Base-by-base conservation (phyloP, 2,329 filamentous ascomycete species). In the Gnomoniopsis smithogilvyi region DNA sequence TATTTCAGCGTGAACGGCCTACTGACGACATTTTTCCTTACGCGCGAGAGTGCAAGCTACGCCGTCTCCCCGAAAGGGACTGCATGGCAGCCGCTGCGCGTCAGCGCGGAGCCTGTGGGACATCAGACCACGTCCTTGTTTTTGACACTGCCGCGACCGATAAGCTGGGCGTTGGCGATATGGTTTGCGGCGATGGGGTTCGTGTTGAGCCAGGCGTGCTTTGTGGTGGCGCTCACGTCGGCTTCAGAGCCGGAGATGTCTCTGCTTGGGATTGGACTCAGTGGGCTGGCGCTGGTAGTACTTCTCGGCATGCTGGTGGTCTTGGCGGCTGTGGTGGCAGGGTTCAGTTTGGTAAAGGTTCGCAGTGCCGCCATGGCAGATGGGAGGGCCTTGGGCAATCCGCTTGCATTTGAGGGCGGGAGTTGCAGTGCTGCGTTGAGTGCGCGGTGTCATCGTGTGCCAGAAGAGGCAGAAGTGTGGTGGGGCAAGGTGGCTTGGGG, bases 351-450 rank as follows among this genome's bases (percentile, higher is more conserved):
- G 51, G 72, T 76, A 11, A 72, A 73, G 33, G 74, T 78, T 10
- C 65, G 70, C 2, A 67, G 72, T 2, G 68, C 71, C 10, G 70
- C 72, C 33, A 65, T 65, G 22, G 72, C 72, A 7, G 70, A 72
- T 57, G 74, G 73, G 46, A 64, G 66, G 11, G 69, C 70, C 19
- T 66, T 70, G 17, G 78, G 78, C 1, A 83, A 83, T 69, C 80
- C 81, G 22, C 74, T 83, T 24, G 73, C 73, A 1, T 64, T 83
- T 38, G 68, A 67, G 22, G 79, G 75, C 33, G 80, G 80, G 12
- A 72, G 74, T 46, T 83, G 80, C 69, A 80, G 78, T 61, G 80
- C 79, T 10, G 80, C 81, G n/a, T 66, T 84, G 62, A 78, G 75
- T 66, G 74, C 80, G 24, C 69, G 76, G 52, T 82, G 80, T 67